Evolutionary conservation across 1,139 yeast genomes (phyloP).

Genomic region (Suzukiozyma palmioleophila): DNA sequence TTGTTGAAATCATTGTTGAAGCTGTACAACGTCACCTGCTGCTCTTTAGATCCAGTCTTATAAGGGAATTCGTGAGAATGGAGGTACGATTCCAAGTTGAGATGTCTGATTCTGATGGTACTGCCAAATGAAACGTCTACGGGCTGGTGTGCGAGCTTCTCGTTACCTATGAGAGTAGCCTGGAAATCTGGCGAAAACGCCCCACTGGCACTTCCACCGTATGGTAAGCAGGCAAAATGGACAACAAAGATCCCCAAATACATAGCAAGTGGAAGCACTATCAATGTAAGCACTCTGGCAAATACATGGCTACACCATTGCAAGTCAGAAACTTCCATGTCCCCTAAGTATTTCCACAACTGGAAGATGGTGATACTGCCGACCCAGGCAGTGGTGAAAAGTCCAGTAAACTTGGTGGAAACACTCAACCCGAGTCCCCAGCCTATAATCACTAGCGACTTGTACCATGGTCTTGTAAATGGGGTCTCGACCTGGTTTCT

Average conservation of each 20-base stretch:
- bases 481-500: slow-evolving; percentile 30
- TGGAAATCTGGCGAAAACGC: slow-evolving; percentile 57
- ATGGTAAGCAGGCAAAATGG: slow-evolving; percentile 47
- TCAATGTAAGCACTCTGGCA: slow-evolving; percentile 28
- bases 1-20: slow-evolving; percentile 50
- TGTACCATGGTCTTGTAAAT: slow-evolving; percentile 43
- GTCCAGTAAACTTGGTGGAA: slow-evolving; percentile 53
- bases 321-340: slow-evolving; percentile 36
- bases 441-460: slow-evolving; percentile 39
- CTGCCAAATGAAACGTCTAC: slow-evolving; percentile 62
- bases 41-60: slow-evolving; percentile 53
- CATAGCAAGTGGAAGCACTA: slow-evolving; percentile 46
- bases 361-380: slow-evolving; percentile 35
- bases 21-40: slow-evolving; percentile 64
- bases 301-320: slow-evolving; percentile 28
- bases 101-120: slow-evolving; percentile 61
- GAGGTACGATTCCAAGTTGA: slow-evolving; percentile 57
- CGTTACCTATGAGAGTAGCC: slow-evolving; percentile 41
- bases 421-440: slow-evolving; percentile 49
- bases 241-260: slow-evolving; percentile 45
- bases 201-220: slow-evolving; percentile 48
- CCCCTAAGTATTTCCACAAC: slow-evolving; percentile 58
- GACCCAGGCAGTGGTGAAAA: slow-evolving; percentile 51
- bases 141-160: slow-evolving; percentile 31
- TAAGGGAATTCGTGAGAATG: slow-evolving; percentile 61